Base-by-base conservation (phyloP, 345 rosid genomes). In the Salix exigua region DNA sequence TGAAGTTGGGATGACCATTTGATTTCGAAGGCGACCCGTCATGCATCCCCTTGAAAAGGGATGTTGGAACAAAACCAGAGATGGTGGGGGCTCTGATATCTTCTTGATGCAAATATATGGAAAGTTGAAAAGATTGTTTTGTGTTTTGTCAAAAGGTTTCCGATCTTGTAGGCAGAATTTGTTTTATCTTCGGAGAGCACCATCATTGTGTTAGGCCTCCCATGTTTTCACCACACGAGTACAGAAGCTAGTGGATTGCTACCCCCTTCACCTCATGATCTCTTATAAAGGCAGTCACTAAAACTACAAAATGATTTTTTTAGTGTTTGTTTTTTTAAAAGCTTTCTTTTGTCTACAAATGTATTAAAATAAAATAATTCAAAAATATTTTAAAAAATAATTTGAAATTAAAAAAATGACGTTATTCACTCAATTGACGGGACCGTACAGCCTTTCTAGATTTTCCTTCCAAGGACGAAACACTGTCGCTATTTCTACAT, bases 241-340 rank as follows among this genome's bases (percentile, higher is more conserved):
- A 81, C 87, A 83, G 17, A 42, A 67, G 75, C 31, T 82, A 84
- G 91, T 85, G 88, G 89, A 55, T 61, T n/a, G 40, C 42, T 74
- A 69, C 70, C 68, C 71, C 63, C 75, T 33, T 31, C 66, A 55
- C 65, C 76, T 17, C 48, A 64, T n/a, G 78, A 73, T 81, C 75
- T 73, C 71, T 72, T 7, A 33, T 72, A 68, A 81, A 81, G 76
- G 30, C 68, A 76, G 70, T 62, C 70, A 71, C 44, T 66, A 51
- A 42, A 42, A 11, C 14, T 42, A 11, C 0, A 2, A 11, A 2
- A 35, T 35, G 37, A 35, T 35, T 35, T 35, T 35, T 35, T 35
- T 35, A 35, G 37, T 35, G 7, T 5, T 35, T 35, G 37, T 35
- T 35, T 35, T 35, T 5, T 35, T 0, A 35, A 35, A 35, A 35